Conservation (phyloP, 441 rosid genomes). For the Erodium texanum region DNA sequence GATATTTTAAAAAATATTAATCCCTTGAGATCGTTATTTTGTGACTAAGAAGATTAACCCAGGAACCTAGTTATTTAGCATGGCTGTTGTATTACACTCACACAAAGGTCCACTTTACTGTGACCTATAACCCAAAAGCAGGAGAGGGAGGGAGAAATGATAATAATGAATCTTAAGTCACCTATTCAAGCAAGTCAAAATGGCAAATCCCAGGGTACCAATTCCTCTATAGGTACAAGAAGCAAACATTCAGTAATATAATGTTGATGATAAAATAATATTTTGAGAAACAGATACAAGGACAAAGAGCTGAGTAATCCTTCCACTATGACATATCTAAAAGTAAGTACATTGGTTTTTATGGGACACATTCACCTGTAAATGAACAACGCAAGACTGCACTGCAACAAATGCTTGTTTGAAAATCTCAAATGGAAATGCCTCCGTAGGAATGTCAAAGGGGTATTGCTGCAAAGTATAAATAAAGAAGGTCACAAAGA, state of each 20-base stretch:
- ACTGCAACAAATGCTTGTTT: conserved; percentile 92
- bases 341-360: not conserved
- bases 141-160: not conserved
- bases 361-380: conserved; percentile 45
- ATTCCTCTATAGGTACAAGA: not conserved
- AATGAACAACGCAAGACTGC: conserved; percentile 95
- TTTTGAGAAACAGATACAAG: not conserved
- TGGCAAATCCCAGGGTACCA: not conserved
- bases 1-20: not conserved
- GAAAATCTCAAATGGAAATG: conserved; percentile 78
- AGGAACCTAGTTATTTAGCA: not conserved
- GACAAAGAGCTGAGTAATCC: not conserved
- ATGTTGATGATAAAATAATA: not conserved
- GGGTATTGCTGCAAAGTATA: conserved; percentile 82
- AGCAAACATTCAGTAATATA: no score
- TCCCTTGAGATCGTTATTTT: not conserved
- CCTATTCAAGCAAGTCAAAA: not conserved
- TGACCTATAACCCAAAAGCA: not conserved
- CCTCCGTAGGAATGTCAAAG: conserved; percentile 91
- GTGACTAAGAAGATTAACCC: not conserved
- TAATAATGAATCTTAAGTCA: not conserved
- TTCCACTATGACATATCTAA: not conserved
- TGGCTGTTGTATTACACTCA: not conserved
- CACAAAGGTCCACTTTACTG: not conserved
- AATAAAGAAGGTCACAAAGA: conserved; percentile 15